Evolutionary conservation across 495 filamentous ascomycete genomes (phyloP).

Genomic region (Tuber umbilicatum): DNA sequence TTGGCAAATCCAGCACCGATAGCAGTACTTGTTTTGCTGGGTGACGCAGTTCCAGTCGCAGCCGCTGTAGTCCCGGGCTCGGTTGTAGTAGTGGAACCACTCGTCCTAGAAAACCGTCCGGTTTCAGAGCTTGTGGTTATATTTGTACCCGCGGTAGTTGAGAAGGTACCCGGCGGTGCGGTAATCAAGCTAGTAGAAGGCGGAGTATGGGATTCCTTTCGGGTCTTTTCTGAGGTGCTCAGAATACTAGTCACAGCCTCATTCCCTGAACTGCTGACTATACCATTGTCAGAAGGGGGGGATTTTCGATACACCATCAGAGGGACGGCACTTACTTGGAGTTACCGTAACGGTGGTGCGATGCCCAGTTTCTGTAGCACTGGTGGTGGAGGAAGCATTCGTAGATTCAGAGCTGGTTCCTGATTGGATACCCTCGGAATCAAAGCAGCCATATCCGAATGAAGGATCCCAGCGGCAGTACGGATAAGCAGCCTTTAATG

Average conservation of each 20-base stretch:
- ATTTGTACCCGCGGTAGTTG: neutral
- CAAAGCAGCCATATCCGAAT: slow-evolving; percentile 27
- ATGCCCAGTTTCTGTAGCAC: neutral
- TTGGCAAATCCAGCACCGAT: slow-evolving; percentile 14
- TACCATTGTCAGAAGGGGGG: neutral
- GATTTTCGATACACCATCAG: neutral
- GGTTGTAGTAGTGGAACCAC: neutral
- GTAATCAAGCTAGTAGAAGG: neutral
- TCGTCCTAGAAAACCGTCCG: neutral
- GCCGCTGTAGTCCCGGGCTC: neutral
- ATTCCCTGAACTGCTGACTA: neutral
- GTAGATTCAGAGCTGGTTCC: neutral
- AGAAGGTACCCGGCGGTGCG: neutral
- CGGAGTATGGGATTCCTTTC: neutral
- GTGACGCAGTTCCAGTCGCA: slow-evolving; percentile 12
- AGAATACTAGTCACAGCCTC: neutral
- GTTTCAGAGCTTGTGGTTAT: neutral
- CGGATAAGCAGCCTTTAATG: slow-evolving; percentile 18
- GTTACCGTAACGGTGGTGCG: neutral
- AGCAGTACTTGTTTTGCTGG: slow-evolving; percentile 21
- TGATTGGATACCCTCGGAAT: neutral
- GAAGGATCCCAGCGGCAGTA: slow-evolving; percentile 13
- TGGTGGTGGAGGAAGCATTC: neutral
- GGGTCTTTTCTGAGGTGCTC: neutral
- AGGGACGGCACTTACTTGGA: neutral